Evolutionary conservation across 306 rosid genomes (phyloP).

Genomic region (Dicorynia guianensis): DNA sequence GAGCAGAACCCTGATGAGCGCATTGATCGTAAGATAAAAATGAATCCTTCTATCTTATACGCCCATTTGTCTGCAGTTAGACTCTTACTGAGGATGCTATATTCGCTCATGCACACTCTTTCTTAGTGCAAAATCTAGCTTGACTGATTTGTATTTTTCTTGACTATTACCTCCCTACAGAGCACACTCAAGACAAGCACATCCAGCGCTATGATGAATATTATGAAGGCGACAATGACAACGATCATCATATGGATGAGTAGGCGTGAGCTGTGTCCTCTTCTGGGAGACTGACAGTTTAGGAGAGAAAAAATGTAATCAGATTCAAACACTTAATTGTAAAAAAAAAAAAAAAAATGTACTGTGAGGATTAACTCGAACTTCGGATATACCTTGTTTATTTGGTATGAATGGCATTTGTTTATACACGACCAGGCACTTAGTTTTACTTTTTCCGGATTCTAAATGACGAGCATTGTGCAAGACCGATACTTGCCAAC

Average conservation of each 20-base stretch:
- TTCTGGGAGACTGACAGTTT: slow-evolving; percentile 5
- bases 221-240: slow-evolving; percentile 90
- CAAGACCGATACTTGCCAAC: not conserved
- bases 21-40: slow-evolving; percentile 74
- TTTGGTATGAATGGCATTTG: slow-evolving; percentile 1
- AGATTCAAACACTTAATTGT: slow-evolving; percentile 21
- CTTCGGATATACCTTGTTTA: no score
- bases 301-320: slow-evolving; percentile 40
- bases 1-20: slow-evolving; percentile 97
- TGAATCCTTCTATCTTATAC: not conserved
- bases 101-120: not conserved
- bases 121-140: not conserved
- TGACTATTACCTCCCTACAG: slow-evolving; percentile 53
- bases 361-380: not conserved
- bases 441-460: slow-evolving; percentile 20
- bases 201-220: slow-evolving; percentile 93
- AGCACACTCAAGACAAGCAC: slow-evolving; percentile 89
- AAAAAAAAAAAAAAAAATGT: not conserved
- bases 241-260: slow-evolving; percentile 83
- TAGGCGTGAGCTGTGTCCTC: slow-evolving; percentile 13
- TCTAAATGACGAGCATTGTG: not conserved
- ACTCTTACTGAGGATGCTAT: not conserved
- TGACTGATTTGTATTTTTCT: not conserved
- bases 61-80: not conserved
- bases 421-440: slow-evolving; percentile 3